Percentiles rank a stretch among this genome's conserved stretches.
Conservation (phyloP, 352 stramenopile species). For the Globisporangium viniferum region DNA sequence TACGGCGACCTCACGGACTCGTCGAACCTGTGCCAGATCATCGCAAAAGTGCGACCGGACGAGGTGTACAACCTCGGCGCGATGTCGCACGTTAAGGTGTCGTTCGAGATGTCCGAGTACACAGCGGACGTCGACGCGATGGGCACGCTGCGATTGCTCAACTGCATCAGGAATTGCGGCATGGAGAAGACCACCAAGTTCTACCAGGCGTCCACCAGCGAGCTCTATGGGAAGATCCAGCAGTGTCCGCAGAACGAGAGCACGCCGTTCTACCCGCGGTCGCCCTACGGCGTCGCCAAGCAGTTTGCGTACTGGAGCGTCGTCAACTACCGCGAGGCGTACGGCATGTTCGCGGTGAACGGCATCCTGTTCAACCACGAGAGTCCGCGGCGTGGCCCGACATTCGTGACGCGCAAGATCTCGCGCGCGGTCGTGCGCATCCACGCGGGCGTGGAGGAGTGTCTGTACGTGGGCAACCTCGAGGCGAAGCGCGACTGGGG, state of each 20-base stretch:
- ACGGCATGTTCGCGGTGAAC: conserved; percentile 94
- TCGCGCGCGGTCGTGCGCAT: conserved; percentile 95
- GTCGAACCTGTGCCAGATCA: conserved; percentile 96
- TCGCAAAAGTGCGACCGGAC: conserved; percentile 92
- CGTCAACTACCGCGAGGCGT: conserved; percentile 98
- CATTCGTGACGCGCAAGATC: conserved; percentile 99
- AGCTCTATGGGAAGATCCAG: conserved; percentile 98
- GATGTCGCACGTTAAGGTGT: conserved; percentile 99
- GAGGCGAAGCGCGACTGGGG: conserved; percentile 98
- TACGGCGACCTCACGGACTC: conserved; percentile 98
- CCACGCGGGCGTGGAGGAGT: conserved; percentile 89
- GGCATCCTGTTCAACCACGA: conserved; percentile 99
- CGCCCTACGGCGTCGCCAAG: conserved; percentile 97
- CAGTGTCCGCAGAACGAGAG: conserved; percentile 95
- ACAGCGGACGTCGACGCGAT: conserved; percentile 97
- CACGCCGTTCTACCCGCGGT: conserved; percentile 98
- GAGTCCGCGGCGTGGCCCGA: conserved; percentile 95
- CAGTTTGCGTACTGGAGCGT: conserved; percentile 99
- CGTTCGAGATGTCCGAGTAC: conserved; percentile 99
- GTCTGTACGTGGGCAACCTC: conserved; percentile 97
- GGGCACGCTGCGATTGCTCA: conserved; percentile 95
- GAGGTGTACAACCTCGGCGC: conserved; percentile 99
- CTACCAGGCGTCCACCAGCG: conserved; percentile 98
- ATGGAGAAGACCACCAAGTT: conserved; percentile 74
- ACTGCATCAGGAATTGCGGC: conserved; percentile 95